These are phyloP conservation scores for Albifimbria verrucaria DNA, from an alignment of 2,329 filamentous ascomycete genomes.

Conservation along the genomic window DNA sequence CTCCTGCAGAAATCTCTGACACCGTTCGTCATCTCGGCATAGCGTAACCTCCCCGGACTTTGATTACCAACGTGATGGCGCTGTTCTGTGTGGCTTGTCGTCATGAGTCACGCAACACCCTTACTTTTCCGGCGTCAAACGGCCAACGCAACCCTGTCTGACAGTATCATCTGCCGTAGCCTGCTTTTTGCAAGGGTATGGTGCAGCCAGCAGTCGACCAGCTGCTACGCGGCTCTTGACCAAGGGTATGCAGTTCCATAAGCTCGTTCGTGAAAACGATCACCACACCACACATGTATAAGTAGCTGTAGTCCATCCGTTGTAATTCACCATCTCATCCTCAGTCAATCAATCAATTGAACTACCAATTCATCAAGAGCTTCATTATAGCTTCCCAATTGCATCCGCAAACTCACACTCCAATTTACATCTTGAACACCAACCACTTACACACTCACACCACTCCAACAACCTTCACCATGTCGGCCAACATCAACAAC, in stretches of 20 bases:
- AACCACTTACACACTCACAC: not conserved
- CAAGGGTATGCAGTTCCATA: too few relatives aligned
- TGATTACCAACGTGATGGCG: constrained; percentile 1
- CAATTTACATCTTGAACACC: too few relatives aligned
- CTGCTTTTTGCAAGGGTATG: constrained; percentile 4
- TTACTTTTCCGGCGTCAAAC: not conserved
- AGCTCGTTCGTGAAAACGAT: too few relatives aligned
- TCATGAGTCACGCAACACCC: constrained; percentile 21
- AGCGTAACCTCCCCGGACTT: constrained; percentile 10
- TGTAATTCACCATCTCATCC: not conserved
- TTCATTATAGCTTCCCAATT: too few relatives aligned
- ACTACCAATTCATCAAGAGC: too few relatives aligned
- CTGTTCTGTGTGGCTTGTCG: constrained; percentile 11
- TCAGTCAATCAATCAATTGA: not conserved
- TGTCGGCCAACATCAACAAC: not conserved
- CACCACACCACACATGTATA: too few relatives aligned
- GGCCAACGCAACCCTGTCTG: not conserved
- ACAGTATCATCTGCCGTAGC: not conserved
- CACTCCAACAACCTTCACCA: not conserved
- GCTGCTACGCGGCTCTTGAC: too few relatives aligned
- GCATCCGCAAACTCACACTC: not conserved
- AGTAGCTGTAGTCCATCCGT: not conserved
- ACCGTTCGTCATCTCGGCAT: too few relatives aligned
- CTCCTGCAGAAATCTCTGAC: too few relatives aligned
- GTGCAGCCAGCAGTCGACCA: not conserved